These are phyloP conservation scores for Neocatenulostroma microsporum DNA, from an alignment of 2,329 filamentous ascomycete species.

Conservation along the genomic window DNA sequence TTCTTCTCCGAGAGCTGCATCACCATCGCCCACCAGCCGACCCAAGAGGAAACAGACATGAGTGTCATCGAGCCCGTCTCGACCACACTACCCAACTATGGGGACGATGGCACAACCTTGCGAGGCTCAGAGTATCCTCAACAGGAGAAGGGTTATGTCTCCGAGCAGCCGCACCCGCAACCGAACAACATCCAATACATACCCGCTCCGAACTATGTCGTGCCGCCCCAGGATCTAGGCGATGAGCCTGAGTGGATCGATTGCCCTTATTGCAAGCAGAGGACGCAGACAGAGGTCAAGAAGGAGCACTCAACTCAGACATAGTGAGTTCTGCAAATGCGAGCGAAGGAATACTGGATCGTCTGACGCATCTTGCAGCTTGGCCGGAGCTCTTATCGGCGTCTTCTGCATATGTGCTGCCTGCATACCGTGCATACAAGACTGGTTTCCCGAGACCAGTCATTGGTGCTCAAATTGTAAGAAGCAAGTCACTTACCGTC, in stretches of 20 bases:
- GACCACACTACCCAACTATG: too few relatives aligned
- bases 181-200: background rate
- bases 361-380: background rate
- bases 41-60: background rate
- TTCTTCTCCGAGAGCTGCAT: background rate
- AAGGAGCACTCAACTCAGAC: background rate
- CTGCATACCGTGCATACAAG: slow-evolving; percentile 2
- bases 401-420: slow-evolving; percentile 1
- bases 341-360: background rate
- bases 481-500: too few relatives aligned
- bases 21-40: background rate
- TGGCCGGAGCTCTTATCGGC: background rate
- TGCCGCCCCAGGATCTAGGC: background rate
- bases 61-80: too few relatives aligned
- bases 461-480: too few relatives aligned
- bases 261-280: background rate
- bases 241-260: background rate
- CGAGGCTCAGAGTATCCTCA: background rate
- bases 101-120: too few relatives aligned
- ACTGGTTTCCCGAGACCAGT: too few relatives aligned
- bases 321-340: background rate
- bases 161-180: background rate
- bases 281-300: slow-evolving; percentile 1
- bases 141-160: background rate
- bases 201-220: slow-evolving; percentile 1